Conservation (phyloP, 495 filamentous ascomycete genomes). For the Daldinia bambusicola region DNA sequence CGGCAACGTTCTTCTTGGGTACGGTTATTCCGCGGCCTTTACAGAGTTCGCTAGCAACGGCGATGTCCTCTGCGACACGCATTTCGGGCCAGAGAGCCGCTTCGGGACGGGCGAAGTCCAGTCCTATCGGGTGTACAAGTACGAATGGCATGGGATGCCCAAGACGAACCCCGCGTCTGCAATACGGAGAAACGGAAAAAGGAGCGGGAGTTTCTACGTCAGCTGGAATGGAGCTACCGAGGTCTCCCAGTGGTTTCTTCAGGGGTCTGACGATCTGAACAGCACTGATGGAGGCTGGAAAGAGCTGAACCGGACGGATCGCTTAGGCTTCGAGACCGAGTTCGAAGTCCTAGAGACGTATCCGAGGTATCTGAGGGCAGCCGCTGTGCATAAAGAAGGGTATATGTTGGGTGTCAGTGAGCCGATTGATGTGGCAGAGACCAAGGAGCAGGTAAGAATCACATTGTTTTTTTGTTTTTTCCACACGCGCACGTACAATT, state of each 20-base stretch:
- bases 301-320: constrained; percentile 40
- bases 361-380: constrained; percentile 38
- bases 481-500: not conserved
- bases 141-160: constrained; percentile 46
- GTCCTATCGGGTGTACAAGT: constrained; percentile 48
- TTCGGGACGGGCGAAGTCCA: constrained; percentile 39
- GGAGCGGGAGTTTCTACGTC: constrained; percentile 47
- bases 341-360: constrained; percentile 36
- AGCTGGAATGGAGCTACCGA: constrained; percentile 57
- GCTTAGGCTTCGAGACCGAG: constrained; percentile 49
- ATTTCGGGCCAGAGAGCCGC: constrained; percentile 38
- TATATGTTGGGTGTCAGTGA: constrained; percentile 39
- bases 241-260: constrained; percentile 48
- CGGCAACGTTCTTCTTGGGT: constrained; percentile 67
- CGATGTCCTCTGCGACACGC: constrained; percentile 58
- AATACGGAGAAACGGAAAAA: constrained; percentile 20
- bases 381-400: constrained; percentile 44
- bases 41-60: constrained; percentile 68
- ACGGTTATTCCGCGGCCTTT: constrained; percentile 66
- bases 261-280: constrained; percentile 25
- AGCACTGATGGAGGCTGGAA: constrained; percentile 36
- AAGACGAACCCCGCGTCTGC: constrained; percentile 34
- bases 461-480: not conserved
- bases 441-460: constrained; percentile 28
- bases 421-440: constrained; percentile 9